These are phyloP conservation scores for Fraxinus sp. DNA, from an alignment of 305 asterid species.

Conservation along the genomic window DNA sequence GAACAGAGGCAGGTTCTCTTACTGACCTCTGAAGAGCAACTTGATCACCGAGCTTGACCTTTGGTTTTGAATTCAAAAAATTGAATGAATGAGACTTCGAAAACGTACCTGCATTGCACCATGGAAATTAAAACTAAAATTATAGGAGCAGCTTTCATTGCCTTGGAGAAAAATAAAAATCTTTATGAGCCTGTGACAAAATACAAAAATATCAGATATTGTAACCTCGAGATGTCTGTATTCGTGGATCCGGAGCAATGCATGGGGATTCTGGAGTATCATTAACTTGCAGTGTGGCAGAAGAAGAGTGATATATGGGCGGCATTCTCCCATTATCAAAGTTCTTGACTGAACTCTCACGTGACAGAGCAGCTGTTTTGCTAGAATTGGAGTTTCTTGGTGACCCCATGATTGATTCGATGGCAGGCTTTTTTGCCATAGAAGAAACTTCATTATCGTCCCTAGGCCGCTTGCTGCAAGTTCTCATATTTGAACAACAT, in stretches of 20 bases:
- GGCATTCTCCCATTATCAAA: slow-evolving; percentile 53
- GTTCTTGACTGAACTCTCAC: slow-evolving; percentile 60
- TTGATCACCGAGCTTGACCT: slow-evolving; percentile 69
- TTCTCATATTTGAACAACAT: slow-evolving; percentile 33
- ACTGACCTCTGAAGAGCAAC: slow-evolving; percentile 57
- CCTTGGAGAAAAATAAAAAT: background rate
- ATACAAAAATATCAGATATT: slow-evolving; percentile 6
- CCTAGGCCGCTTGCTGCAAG: slow-evolving; percentile 56
- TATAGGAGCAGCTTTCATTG: slow-evolving; percentile 10
- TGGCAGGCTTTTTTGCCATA: slow-evolving; percentile 51
- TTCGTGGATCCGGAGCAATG: slow-evolving; percentile 50
- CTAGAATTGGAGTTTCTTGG: slow-evolving; percentile 48
- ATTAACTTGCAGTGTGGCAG: slow-evolving; percentile 36
- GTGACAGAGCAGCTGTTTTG: slow-evolving; percentile 47
- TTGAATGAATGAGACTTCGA: slow-evolving; percentile 74
- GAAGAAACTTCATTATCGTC: slow-evolving; percentile 78
- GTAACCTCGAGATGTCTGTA: slow-evolving; percentile 51
- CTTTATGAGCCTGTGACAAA: slow-evolving; percentile 17
- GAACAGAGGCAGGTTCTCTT: slow-evolving; percentile 51
- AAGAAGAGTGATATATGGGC: slow-evolving; percentile 41
- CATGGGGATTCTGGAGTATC: slow-evolving; percentile 41
- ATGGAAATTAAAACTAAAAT: slow-evolving; percentile 10
- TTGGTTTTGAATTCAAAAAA: slow-evolving; percentile 62
- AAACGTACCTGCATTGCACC: slow-evolving; percentile 56
- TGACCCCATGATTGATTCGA: slow-evolving; percentile 50